Percentiles rank a stretch among this genome's conserved stretches.
phyloP scores from a whole-genome alignment of 2,329 filamentous ascomycete species.

The Sporothrix dimorphospora region DNA sequence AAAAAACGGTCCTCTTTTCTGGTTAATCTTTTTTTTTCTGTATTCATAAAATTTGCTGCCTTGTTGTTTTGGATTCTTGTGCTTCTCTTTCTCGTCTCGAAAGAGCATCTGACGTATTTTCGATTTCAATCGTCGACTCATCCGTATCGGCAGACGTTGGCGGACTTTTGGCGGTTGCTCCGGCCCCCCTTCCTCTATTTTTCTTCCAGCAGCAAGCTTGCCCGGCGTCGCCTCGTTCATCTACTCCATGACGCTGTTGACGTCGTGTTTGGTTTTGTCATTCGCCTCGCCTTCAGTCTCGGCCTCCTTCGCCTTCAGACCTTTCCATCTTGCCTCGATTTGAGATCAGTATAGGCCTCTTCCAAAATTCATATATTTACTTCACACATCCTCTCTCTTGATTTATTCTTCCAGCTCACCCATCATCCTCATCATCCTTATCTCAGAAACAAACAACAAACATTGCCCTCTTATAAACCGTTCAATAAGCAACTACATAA shows the following conservation, averaged over 20 bases:
- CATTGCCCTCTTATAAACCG: background rate
- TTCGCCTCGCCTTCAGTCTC: background rate
- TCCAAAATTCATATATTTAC: background rate
- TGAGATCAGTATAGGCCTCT: background rate
- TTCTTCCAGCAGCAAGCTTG: background rate
- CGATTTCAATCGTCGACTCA: background rate
- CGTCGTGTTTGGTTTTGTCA: background rate
- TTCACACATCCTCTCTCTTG: background rate
- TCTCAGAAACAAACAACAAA: background rate
- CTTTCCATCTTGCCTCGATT: background rate
- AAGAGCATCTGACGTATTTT: slow-evolving; percentile 7
- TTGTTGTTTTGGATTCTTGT: background rate
- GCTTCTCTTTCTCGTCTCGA: slow-evolving; percentile 1
- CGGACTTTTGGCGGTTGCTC: slow-evolving; percentile 1
- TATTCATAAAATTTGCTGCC: background rate
- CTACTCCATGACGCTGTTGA: background rate
- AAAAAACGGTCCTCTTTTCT: background rate
- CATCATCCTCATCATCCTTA: background rate
- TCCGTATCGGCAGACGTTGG: background rate
- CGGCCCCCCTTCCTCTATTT: background rate
- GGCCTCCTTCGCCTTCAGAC: background rate
- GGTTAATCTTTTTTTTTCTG: background rate
- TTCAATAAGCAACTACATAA: background rate
- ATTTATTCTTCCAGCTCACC: too few species aligned
- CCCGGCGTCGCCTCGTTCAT: background rate